These are phyloP conservation scores for Trifolium fragiferum DNA, from an alignment of 306 rosid genomes.

Conservation along the genomic window DNA sequence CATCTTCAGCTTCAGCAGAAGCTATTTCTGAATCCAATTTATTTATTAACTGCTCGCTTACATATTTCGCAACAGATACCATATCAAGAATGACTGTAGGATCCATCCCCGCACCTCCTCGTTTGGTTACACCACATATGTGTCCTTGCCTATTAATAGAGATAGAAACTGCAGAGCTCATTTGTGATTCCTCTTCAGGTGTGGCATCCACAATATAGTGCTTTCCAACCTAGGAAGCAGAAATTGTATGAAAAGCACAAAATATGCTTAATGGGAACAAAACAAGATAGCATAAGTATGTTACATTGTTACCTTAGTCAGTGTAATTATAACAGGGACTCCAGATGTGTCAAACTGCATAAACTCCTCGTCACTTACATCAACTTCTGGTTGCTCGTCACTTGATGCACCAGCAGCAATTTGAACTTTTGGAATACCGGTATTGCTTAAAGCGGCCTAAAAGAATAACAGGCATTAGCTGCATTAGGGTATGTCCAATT, in stretches of 20 bases:
- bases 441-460: constrained; percentile 83
- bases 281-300: not conserved
- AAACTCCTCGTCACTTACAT: constrained; percentile 81
- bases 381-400: constrained; percentile 75
- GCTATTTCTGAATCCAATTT: constrained; percentile 79
- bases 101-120: constrained; percentile 79
- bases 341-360: constrained; percentile 82
- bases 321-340: constrained; percentile 77
- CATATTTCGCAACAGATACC: constrained; percentile 75
- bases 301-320: constrained; percentile 64
- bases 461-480: constrained; percentile 43
- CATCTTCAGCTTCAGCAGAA: constrained; percentile 78
- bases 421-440: constrained; percentile 78
- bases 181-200: constrained; percentile 85
- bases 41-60: constrained; percentile 66
- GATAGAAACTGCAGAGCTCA: constrained; percentile 81
- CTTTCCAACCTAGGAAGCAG: constrained; percentile 59
- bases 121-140: constrained; percentile 76
- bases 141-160: constrained; percentile 70
- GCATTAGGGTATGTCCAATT: constrained; percentile 3
- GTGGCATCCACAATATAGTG: constrained; percentile 89
- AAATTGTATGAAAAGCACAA: constrained; percentile 21
- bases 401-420: constrained; percentile 63
- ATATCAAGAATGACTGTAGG: constrained; percentile 85
- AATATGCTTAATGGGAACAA: constrained; percentile 5